Conservation (phyloP, 371 early-diverging fungal genomes). For the Mortierella sp. region DNA sequence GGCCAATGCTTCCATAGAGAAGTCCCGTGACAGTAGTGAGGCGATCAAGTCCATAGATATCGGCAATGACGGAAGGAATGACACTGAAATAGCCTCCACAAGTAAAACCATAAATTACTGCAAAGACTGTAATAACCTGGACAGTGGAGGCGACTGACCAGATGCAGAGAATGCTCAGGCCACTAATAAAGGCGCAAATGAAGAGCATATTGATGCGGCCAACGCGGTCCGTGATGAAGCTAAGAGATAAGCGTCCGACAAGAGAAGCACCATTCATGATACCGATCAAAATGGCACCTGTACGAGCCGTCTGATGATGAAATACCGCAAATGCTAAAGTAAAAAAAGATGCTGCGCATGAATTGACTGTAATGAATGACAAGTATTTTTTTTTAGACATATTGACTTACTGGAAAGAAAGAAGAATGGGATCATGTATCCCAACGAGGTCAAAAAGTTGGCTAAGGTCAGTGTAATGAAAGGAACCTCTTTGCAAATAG, state of each 20-base stretch:
- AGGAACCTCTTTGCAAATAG: constrained; percentile 48
- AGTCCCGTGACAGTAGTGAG: constrained; percentile 58
- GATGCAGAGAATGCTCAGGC: constrained; percentile 53
- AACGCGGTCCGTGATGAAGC: constrained; percentile 64
- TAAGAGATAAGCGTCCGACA: constrained; percentile 64
- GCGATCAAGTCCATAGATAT: constrained; percentile 61
- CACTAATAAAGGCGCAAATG: constrained; percentile 59
- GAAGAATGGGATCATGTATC: constrained; percentile 57
- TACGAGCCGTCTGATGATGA: constrained; percentile 51
- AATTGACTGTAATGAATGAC: neutral
- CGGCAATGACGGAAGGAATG: constrained; percentile 62
- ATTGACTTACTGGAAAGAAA: constrained; percentile 52
- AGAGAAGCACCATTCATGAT: constrained; percentile 70
- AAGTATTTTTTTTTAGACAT: neutral
- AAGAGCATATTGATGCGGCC: constrained; percentile 67
- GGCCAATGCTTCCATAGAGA: constrained; percentile 56
- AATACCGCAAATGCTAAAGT: constrained; percentile 46
- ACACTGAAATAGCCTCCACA: constrained; percentile 64
- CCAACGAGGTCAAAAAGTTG: constrained; percentile 55
- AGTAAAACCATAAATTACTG: constrained; percentile 63
- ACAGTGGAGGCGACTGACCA: constrained; percentile 46
- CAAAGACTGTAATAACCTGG: constrained; percentile 29
- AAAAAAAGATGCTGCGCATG: neutral
- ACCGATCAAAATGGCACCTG: constrained; percentile 66
- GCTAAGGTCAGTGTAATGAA: constrained; percentile 42